Evolutionary conservation across 2,329 filamentous ascomycete genomes (phyloP).

Genomic region (Phialemonium atrogriseum): DNA sequence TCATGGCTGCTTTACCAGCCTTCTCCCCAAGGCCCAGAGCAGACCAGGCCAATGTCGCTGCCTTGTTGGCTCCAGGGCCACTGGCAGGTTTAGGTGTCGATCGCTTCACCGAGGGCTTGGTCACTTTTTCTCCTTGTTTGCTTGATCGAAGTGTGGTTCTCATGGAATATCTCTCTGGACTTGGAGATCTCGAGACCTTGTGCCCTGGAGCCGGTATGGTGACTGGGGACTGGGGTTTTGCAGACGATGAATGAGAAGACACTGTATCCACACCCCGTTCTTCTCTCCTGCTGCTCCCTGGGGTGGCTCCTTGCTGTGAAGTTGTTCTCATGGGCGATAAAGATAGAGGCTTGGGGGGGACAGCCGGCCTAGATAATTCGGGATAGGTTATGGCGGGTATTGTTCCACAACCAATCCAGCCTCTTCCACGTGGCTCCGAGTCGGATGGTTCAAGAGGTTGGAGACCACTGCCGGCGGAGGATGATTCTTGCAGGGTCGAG

Average conservation of each 20-base stretch:
- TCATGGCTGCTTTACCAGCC: slow-evolving; percentile 13
- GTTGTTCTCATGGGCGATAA: slow-evolving; percentile 45
- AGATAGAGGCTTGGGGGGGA: slow-evolving; percentile 43
- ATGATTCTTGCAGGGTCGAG: slow-evolving; percentile 17
- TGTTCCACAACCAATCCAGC: slow-evolving; percentile 72
- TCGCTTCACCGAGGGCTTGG: slow-evolving; percentile 27
- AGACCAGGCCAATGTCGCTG: slow-evolving; percentile 56
- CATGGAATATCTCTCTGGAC: slow-evolving; percentile 54
- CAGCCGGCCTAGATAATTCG: slow-evolving; percentile 64
- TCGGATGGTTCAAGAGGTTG: slow-evolving; percentile 8
- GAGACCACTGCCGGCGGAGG: slow-evolving; percentile 7
- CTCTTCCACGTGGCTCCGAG: slow-evolving; percentile 24
- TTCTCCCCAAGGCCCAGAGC: slow-evolving; percentile 33
- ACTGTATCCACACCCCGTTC: background rate
- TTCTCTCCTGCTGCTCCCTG: slow-evolving; percentile 17
- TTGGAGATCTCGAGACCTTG: slow-evolving; percentile 38
- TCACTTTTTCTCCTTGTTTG: slow-evolving; percentile 34
- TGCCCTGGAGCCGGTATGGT: slow-evolving; percentile 24
- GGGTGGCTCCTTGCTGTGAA: slow-evolving; percentile 37
- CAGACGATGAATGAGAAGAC: slow-evolving; percentile 17
- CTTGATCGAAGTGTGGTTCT: slow-evolving; percentile 50
- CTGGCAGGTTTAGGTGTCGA: slow-evolving; percentile 34
- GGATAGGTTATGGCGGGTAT: slow-evolving; percentile 74
- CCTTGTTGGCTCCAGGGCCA: slow-evolving; percentile 49
- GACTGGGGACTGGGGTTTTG: slow-evolving; percentile 19